phyloP scores from a whole-genome alignment of 192 early-diverging fungal species.

The Spizellomyces punctatus region DNA sequence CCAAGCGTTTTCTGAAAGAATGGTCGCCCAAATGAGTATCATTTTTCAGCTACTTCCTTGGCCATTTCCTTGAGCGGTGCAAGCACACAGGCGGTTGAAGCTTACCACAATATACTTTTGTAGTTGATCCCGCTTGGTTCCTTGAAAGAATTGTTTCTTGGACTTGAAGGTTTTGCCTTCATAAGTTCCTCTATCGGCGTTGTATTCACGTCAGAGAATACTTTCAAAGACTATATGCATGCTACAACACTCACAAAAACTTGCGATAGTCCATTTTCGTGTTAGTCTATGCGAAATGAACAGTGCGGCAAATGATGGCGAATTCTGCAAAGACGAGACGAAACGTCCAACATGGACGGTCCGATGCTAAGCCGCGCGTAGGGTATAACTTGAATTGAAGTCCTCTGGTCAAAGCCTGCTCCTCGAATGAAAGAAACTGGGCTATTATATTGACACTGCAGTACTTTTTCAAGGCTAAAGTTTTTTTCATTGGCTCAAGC shows the following conservation, averaged over 20 bases:
- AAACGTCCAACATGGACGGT: too few species aligned
- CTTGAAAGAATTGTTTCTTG: slow-evolving; percentile 35
- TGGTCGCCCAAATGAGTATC: slow-evolving; percentile 1
- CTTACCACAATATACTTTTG: slow-evolving; percentile 45
- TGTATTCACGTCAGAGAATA: background rate
- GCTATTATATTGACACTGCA: too few species aligned
- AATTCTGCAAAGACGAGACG: too few species aligned
- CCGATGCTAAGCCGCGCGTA: too few species aligned
- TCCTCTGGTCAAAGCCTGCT: too few species aligned
- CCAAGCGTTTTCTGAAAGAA: slow-evolving; percentile 38
- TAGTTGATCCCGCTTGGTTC: slow-evolving; percentile 37
- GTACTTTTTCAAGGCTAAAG: too few species aligned
- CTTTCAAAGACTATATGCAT: background rate
- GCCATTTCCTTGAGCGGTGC: background rate
- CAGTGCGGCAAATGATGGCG: too few species aligned
- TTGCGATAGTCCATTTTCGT: slow-evolving; percentile 23
- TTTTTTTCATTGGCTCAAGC: too few species aligned
- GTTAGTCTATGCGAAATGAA: background rate
- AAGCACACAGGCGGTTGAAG: background rate
- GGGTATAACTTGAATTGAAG: too few species aligned
- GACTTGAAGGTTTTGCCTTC: slow-evolving; percentile 37
- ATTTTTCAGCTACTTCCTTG: too few species aligned
- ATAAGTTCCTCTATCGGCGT: slow-evolving; percentile 11
- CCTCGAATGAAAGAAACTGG: too few species aligned
- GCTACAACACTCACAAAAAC: slow-evolving; percentile 21